phyloP scores from a whole-genome alignment of 1,284 basidiomycete species.

The Omphalotus olearius region DNA sequence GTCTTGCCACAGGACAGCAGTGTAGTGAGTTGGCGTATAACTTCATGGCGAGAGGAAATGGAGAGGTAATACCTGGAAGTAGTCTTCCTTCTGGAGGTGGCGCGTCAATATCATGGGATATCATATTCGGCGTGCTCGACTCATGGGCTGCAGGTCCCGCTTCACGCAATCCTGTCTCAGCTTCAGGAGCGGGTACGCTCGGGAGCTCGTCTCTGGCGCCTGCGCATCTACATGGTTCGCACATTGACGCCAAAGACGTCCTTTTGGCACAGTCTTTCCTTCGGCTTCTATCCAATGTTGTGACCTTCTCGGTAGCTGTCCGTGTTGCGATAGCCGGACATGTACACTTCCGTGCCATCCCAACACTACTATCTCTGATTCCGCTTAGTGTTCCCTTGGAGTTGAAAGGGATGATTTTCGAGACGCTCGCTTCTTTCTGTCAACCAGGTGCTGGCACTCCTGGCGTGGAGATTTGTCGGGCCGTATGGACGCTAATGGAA shows the following conservation, averaged over 20 bases:
- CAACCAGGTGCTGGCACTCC: slow-evolving; percentile 66
- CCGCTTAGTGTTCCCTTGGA: slow-evolving; percentile 85
- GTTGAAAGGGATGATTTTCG: slow-evolving; percentile 85
- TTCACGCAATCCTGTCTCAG: slow-evolving; percentile 18
- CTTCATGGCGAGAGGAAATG: slow-evolving; percentile 69
- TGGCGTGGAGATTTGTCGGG: slow-evolving; percentile 77
- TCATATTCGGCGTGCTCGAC: slow-evolving; percentile 41
- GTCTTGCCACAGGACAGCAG: slow-evolving; percentile 80
- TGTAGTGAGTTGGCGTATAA: slow-evolving; percentile 85
- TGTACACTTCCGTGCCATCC: slow-evolving; percentile 75
- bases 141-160: slow-evolving; percentile 36
- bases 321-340: slow-evolving; percentile 79
- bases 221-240: slow-evolving; percentile 36
- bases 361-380: slow-evolving; percentile 73
- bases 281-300: slow-evolving; percentile 77
- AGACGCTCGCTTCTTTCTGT: slow-evolving; percentile 84
- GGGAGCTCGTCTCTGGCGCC: slow-evolving; percentile 19
- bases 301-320: slow-evolving; percentile 73
- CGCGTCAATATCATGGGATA: slow-evolving; percentile 41
- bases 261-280: slow-evolving; percentile 79
- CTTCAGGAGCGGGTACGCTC: slow-evolving; percentile 6
- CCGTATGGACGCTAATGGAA: slow-evolving; percentile 83
- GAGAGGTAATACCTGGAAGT: slow-evolving; percentile 60
- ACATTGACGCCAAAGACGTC: slow-evolving; percentile 73
- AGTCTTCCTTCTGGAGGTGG: slow-evolving; percentile 33